Conservation (phyloP, 2,329 filamentous ascomycete species). For the Penicillium sclerotigenum region DNA sequence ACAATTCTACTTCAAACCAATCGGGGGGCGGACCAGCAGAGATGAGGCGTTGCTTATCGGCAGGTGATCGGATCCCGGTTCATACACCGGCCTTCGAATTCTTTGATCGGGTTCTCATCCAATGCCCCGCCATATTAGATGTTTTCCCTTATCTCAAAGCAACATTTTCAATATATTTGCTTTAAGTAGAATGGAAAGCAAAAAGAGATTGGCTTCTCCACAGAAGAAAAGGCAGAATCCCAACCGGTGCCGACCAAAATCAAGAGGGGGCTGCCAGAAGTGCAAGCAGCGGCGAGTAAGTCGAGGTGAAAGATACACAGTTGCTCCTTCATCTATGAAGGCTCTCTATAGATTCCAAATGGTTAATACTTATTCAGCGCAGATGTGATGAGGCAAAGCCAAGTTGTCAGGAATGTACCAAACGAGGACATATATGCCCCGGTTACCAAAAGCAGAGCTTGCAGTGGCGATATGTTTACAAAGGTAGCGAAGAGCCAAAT, state of each 20-base stretch:
- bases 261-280: conserved; percentile 22
- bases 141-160: background rate
- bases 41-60: background rate
- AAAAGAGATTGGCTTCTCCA: background rate
- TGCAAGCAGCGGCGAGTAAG: conserved; percentile 28
- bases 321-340: background rate
- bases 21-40: background rate
- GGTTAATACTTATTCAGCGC: conserved; percentile 10
- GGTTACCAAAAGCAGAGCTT: conserved; percentile 22
- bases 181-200: background rate
- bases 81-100: background rate
- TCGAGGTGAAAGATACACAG: conserved; percentile 15
- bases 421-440: conserved; percentile 18
- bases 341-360: background rate
- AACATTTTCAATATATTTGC: background rate
- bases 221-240: conserved; percentile 22
- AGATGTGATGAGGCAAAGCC: conserved; percentile 26
- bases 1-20: background rate
- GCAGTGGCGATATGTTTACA: conserved; percentile 23
- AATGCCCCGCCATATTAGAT: background rate
- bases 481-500: conserved; percentile 4
- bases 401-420: conserved; percentile 22
- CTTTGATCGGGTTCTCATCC: conserved; percentile 3
- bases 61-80: conserved; percentile 11
- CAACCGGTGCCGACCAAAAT: conserved; percentile 23